These are phyloP conservation scores for Colletotrichum acutatum DNA, from an alignment of 2,329 filamentous ascomycete species.

Conservation along the genomic window DNA sequence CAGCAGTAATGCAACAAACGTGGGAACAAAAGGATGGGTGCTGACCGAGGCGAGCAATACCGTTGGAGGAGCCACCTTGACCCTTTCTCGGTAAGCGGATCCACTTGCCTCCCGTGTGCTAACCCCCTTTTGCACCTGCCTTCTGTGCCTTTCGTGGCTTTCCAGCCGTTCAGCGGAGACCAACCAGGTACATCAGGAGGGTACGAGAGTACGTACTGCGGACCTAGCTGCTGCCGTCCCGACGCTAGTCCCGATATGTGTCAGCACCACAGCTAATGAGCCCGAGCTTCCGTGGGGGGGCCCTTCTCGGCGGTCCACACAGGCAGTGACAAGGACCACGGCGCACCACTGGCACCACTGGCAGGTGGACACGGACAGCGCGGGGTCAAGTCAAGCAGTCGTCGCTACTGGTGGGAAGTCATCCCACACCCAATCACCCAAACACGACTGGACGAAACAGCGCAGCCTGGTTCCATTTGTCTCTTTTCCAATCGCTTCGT, in stretches of 20 bases:
- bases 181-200: background rate
- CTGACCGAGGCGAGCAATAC: background rate
- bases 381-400: slow-evolving; percentile 3
- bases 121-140: background rate
- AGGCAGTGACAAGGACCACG: no score
- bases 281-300: slow-evolving; percentile 15
- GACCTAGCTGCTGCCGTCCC: background rate
- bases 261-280: slow-evolving; percentile 22
- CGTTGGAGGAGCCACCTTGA: background rate
- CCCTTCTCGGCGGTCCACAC: background rate
- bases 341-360: background rate
- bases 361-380: slow-evolving; percentile 14
- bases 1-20: background rate
- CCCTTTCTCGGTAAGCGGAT: slow-evolving; percentile 2
- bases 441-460: slow-evolving; percentile 4
- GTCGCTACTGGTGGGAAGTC: slow-evolving; percentile 15
- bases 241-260: slow-evolving; percentile 8
- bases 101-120: slow-evolving; percentile 20
- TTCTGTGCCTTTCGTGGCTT: background rate
- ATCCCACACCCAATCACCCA: slow-evolving; percentile 7
- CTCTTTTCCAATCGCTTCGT: slow-evolving; percentile 8
- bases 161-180: background rate
- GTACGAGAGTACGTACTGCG: no score
- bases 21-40: background rate
- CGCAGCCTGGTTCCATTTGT: slow-evolving; percentile 21